These are phyloP conservation scores for Suillus alpinus DNA, from an alignment of 768 basidiomycete species.

Conservation along the genomic window DNA sequence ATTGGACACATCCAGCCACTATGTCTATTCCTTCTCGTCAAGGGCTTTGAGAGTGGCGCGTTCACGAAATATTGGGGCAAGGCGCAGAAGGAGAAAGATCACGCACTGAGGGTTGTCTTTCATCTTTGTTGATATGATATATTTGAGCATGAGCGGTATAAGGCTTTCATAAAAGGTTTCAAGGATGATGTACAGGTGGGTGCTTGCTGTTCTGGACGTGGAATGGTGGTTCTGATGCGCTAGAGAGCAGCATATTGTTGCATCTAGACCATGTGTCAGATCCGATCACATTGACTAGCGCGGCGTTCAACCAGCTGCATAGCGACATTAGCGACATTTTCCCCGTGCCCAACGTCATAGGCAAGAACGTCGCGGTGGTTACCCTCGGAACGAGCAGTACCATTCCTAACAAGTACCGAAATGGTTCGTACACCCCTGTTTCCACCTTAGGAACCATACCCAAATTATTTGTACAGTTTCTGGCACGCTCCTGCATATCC, in stretches of 20 bases:
- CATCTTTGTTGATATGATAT: conserved; percentile 43
- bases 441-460: not conserved
- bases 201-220: conserved; percentile 9
- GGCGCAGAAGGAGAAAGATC: too few relatives aligned
- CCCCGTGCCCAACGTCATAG: conserved; percentile 27
- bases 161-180: too few relatives aligned
- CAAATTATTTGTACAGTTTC: conserved; percentile 46
- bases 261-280: too few relatives aligned
- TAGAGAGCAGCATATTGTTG: too few relatives aligned
- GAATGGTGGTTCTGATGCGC: not conserved
- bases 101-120: too few relatives aligned
- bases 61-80: too few relatives aligned
- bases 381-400: conserved; percentile 90
- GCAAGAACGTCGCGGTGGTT: conserved; percentile 65
- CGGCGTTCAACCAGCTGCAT: too few relatives aligned
- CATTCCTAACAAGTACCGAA: conserved; percentile 80
- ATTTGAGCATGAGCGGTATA: conserved; percentile 65
- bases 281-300: too few relatives aligned
- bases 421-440: conserved; percentile 50
- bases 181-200: conserved; percentile 58
- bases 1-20: not conserved
- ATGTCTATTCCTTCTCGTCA: too few relatives aligned
- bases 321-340: too few relatives aligned
- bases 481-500: conserved; percentile 73
- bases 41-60: too few relatives aligned